Evolutionary conservation across 805 yeast species (phyloP).

Genomic region (Wickerhamomyces silvicola): DNA sequence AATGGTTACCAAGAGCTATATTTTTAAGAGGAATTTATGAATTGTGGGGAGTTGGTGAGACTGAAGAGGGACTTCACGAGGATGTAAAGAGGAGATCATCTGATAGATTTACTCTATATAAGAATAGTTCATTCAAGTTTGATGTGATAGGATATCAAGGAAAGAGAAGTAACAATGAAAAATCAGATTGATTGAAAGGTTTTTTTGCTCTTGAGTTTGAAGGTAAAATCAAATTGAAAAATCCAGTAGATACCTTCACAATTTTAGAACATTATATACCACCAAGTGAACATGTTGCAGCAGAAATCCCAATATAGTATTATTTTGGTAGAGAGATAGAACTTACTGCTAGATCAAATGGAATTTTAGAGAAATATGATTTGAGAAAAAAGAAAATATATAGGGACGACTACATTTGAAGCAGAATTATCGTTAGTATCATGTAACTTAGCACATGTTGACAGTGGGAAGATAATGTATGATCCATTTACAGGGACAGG

Average conservation of each 20-base stretch:
- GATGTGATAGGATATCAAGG: conserved; percentile 78
- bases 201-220: conserved; percentile 61
- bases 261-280: conserved; percentile 70
- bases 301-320: conserved; percentile 43
- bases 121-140: conserved; percentile 61
- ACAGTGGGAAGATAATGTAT: conserved; percentile 58
- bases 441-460: conserved; percentile 78
- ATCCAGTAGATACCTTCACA: conserved; percentile 64
- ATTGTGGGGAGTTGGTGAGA: conserved; percentile 68
- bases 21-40: conserved; percentile 75
- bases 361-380: conserved; percentile 71
- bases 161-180: conserved; percentile 41
- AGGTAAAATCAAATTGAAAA: conserved; percentile 74
- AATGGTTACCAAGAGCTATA: conserved; percentile 60
- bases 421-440: conserved; percentile 86
- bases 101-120: conserved; percentile 26
- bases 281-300: conserved; percentile 34
- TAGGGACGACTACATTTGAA: conserved; percentile 96
- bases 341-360: conserved; percentile 52
- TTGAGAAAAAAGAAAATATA: conserved; percentile 75
- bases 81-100: conserved; percentile 26
- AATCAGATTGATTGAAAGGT: conserved; percentile 65
- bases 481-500: conserved; percentile 99
- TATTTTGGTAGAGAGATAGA: conserved; percentile 76
- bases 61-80: conserved; percentile 51